Conservation (phyloP, 495 filamentous ascomycete genomes). For the Penicillium pancosmium region DNA sequence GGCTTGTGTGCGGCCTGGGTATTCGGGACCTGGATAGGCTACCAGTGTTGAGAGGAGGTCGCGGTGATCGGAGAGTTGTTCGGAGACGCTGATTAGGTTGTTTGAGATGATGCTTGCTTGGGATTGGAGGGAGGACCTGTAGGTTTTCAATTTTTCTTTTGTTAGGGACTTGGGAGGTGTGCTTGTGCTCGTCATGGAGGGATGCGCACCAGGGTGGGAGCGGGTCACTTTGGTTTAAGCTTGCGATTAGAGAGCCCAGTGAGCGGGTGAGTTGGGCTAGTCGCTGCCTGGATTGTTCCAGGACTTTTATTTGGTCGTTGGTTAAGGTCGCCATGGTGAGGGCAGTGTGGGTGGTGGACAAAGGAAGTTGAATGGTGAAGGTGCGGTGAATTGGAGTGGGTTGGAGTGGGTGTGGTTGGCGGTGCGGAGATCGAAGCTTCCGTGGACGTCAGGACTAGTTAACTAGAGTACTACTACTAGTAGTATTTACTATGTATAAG, state of each 20-base stretch:
- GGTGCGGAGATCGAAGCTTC: conserved; percentile 1
- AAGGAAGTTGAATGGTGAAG: not conserved
- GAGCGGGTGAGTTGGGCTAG: conserved; percentile 69
- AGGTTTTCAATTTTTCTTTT: not conserved
- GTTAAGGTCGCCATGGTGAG: conserved; percentile 38
- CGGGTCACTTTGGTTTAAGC: conserved; percentile 55
- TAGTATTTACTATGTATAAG: too few relatives aligned
- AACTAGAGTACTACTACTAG: too few relatives aligned
- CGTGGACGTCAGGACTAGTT: not conserved
- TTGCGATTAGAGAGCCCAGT: conserved; percentile 61
- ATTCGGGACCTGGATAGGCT: conserved; percentile 75
- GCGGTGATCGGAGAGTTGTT: conserved; percentile 58
- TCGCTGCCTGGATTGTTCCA: conserved; percentile 75
- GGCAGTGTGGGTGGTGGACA: conserved; percentile 1
- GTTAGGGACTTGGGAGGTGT: conserved; percentile 4
- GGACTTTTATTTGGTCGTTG: conserved; percentile 66
- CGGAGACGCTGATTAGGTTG: conserved; percentile 61
- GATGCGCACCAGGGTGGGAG: conserved; percentile 60
- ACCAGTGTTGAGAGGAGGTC: conserved; percentile 63
- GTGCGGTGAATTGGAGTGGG: not conserved
- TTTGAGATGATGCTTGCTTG: conserved; percentile 66
- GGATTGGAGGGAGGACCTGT: conserved; percentile 69
- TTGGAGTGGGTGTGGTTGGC: not conserved
- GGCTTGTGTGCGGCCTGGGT: conserved; percentile 71
- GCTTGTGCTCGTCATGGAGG: not conserved